Percentiles rank a stretch among this genome's conserved stretches.
Conservation (phyloP, 352 stramenopile genomes). For the Globisporangium parvum region DNA sequence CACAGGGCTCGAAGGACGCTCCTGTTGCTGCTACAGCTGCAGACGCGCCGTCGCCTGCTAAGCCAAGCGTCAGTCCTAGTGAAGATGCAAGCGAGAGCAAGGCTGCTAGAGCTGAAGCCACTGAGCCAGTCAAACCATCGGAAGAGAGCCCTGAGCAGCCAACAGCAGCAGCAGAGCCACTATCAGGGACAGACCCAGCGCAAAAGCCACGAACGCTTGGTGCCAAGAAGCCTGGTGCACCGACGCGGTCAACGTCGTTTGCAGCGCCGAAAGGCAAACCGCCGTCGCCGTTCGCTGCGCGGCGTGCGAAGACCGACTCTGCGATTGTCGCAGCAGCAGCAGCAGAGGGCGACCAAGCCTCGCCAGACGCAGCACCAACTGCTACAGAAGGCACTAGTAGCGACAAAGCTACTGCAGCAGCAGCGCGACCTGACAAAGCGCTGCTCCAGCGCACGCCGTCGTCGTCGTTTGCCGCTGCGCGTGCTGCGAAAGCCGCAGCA, state of each 20-base stretch:
- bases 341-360: too few species aligned
- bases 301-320: too few species aligned
- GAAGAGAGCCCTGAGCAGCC: not conserved
- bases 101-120: not conserved
- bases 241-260: constrained; percentile 18
- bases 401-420: too few species aligned
- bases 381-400: too few species aligned
- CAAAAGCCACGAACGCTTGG: not conserved
- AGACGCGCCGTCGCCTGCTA: not conserved
- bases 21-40: too few species aligned
- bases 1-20: not conserved
- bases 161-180: not conserved
- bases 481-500: constrained; percentile 17
- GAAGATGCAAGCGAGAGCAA: too few species aligned
- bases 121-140: not conserved
- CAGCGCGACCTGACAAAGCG: too few species aligned
- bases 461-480: constrained; percentile 20
- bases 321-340: too few species aligned
- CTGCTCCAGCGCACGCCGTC: constrained; percentile 6
- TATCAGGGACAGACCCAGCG: not conserved
- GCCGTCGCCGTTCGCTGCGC: not conserved
- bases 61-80: too few species aligned
- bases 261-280: constrained; percentile 10
- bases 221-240: constrained; percentile 2
- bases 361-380: too few species aligned